Evolutionary conservation across 2,329 filamentous ascomycete genomes (phyloP).

Genomic region (Diplodia seriata): DNA sequence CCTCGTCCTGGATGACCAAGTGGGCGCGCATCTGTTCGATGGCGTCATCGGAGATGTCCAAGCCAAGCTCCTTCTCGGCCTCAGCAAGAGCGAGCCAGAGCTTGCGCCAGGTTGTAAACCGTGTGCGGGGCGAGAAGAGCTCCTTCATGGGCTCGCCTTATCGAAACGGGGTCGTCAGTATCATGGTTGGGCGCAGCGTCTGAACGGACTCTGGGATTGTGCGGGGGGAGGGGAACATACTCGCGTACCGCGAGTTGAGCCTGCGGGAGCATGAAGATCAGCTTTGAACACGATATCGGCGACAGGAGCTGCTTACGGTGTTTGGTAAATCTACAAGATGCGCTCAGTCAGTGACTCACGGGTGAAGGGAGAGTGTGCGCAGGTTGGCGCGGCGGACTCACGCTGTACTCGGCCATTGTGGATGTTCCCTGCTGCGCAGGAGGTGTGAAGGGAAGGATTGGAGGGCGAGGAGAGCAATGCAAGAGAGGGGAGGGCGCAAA

Average conservation of each 20-base stretch:
- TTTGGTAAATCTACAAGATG: conserved; percentile 31
- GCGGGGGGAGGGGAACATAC: conserved; percentile 10
- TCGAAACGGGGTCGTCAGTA: conserved; percentile 10
- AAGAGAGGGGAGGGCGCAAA: conserved; percentile 2
- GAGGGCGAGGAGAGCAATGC: not conserved
- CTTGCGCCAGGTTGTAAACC: conserved; percentile 80
- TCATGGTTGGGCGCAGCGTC: not conserved
- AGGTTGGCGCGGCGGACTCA: conserved; percentile 15
- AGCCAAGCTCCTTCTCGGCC: conserved; percentile 79
- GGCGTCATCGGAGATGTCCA: conserved; percentile 73
- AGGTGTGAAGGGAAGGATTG: not conserved
- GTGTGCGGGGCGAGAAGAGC: conserved; percentile 78
- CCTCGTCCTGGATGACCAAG: conserved; percentile 54
- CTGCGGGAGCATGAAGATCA: conserved; percentile 1
- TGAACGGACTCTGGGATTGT: not conserved
- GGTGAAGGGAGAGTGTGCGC: not conserved
- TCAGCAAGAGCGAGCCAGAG: conserved; percentile 88
- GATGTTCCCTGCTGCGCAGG: not conserved
- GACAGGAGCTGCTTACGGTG: conserved; percentile 15
- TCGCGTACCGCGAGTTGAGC: conserved; percentile 34
- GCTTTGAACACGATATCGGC: not conserved
- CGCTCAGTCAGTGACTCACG: conserved; percentile 3
- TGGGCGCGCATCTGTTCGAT: conserved; percentile 56
- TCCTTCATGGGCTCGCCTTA: conserved; percentile 54
- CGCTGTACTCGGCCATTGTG: conserved; percentile 32